Evolutionary conservation across 2,329 filamentous ascomycete genomes (phyloP).

Genomic region (Colletotrichum tropicicola): DNA sequence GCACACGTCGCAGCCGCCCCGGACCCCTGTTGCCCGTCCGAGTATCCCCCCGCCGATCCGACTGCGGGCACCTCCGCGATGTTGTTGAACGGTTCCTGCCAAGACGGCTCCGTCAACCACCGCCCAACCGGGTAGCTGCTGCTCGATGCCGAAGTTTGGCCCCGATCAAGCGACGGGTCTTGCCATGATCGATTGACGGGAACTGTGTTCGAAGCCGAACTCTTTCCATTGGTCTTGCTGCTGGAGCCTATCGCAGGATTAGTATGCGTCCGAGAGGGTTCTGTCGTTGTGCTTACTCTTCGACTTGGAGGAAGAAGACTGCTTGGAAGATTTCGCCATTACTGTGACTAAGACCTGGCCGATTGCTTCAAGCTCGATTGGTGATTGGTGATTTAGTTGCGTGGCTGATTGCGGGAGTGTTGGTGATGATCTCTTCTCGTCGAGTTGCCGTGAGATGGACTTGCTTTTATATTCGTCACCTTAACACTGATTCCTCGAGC

Average conservation of each 20-base stretch:
- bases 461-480: neutral
- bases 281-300: neutral
- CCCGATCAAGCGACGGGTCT: conserved; percentile 4
- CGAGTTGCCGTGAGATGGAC: neutral
- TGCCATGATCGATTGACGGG: conserved; percentile 20
- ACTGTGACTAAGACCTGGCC: too few relatives aligned
- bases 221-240: neutral
- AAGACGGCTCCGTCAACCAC: conserved; percentile 24
- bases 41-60: neutral
- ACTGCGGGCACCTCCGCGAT: conserved; percentile 24
- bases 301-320: conserved; percentile 7
- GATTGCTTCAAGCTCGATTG: neutral
- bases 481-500: neutral
- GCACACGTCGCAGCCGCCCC: conserved; percentile 17
- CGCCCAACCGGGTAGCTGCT: conserved; percentile 3
- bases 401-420: neutral
- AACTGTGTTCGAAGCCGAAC: conserved; percentile 2
- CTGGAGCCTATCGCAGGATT: neutral
- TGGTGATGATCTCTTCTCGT: neutral
- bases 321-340: conserved; percentile 9
- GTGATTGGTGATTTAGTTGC: neutral
- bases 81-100: conserved; percentile 25
- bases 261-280: neutral
- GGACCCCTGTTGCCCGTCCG: neutral
- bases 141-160: neutral